phyloP scores from a whole-genome alignment of 208 protist species.

The Leishmania tropica region DNA sequence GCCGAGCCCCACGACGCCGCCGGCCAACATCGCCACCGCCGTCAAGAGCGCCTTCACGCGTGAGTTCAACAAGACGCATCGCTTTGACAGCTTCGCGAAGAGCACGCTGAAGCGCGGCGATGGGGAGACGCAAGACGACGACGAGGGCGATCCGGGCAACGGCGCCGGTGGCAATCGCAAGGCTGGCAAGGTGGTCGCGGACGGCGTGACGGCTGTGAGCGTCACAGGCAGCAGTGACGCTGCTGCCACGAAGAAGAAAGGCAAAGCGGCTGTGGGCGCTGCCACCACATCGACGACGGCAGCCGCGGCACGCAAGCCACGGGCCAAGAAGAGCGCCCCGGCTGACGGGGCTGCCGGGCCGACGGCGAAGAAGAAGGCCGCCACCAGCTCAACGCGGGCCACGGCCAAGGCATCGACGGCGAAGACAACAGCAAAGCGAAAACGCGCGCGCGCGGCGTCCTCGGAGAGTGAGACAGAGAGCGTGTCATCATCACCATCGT shows the following conservation, averaged over 20 bases:
- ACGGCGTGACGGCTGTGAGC: constrained; percentile 26
- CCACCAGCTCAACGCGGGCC: constrained; percentile 21
- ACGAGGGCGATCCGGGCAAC: constrained; percentile 25
- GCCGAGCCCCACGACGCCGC: constrained; percentile 13
- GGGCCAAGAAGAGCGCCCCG: constrained; percentile 25
- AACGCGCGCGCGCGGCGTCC: constrained; percentile 3
- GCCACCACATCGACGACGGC: background rate
- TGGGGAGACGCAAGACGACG: constrained; percentile 18
- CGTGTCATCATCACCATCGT: background rate
- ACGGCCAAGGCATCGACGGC: constrained; percentile 14
- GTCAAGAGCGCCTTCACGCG: constrained; percentile 91
- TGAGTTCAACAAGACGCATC: constrained; percentile 89
- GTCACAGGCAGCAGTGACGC: constrained; percentile 5
- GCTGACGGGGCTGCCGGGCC: constrained; percentile 13
- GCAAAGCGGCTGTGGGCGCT: background rate
- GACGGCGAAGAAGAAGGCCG: constrained; percentile 35
- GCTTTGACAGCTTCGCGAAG: constrained; percentile 72
- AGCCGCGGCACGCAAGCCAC: constrained; percentile 20
- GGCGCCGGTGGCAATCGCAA: constrained; percentile 9
- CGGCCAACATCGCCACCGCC: constrained; percentile 59
- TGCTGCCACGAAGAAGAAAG: constrained; percentile 9
- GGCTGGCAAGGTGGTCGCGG: constrained; percentile 9
- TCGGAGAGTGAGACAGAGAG: constrained; percentile 24
- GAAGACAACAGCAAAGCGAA: constrained; percentile 8
- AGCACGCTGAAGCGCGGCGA: constrained; percentile 43